Evolutionary conservation across 164 flowering plant species (phyloP).

Genomic region (Sextonia rubra): DNA sequence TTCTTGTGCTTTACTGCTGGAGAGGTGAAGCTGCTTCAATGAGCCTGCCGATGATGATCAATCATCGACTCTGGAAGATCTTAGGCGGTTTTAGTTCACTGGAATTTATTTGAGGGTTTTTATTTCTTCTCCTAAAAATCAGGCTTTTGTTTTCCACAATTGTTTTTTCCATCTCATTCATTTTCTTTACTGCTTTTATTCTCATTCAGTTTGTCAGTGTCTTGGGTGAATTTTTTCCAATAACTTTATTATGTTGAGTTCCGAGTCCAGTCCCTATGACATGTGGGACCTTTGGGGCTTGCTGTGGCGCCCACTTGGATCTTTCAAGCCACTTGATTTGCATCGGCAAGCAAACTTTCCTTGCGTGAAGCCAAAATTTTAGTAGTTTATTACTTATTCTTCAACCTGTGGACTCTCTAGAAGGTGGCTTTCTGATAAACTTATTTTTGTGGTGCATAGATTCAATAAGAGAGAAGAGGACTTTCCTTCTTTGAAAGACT

Average conservation of each 20-base stretch:
- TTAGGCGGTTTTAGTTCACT: too few species aligned
- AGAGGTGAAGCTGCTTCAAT: too few species aligned
- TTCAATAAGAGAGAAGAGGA: slow-evolving; percentile 91
- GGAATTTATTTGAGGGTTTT: too few species aligned
- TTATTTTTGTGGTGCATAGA: slow-evolving; percentile 22
- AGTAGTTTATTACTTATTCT: not conserved
- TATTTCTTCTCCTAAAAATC: too few species aligned
- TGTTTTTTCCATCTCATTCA: too few species aligned
- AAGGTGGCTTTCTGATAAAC: not conserved
- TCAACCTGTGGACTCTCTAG: not conserved
- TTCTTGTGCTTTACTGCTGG: too few species aligned
- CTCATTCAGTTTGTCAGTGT: not conserved
- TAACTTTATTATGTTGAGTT: too few species aligned
- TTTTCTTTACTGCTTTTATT: not conserved
- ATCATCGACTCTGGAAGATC: too few species aligned
- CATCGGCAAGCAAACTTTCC: too few species aligned
- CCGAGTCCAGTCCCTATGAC: not conserved
- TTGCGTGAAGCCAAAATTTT: not conserved
- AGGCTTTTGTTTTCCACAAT: too few species aligned
- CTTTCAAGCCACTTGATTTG: not conserved
- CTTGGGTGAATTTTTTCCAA: too few species aligned
- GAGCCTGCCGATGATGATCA: too few species aligned
- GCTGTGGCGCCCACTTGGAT: not conserved
- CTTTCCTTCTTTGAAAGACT: slow-evolving; percentile 76
- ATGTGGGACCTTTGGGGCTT: not conserved